Base-by-base conservation (phyloP, 495 filamentous ascomycete species). In the Penicillium odoratum region DNA sequence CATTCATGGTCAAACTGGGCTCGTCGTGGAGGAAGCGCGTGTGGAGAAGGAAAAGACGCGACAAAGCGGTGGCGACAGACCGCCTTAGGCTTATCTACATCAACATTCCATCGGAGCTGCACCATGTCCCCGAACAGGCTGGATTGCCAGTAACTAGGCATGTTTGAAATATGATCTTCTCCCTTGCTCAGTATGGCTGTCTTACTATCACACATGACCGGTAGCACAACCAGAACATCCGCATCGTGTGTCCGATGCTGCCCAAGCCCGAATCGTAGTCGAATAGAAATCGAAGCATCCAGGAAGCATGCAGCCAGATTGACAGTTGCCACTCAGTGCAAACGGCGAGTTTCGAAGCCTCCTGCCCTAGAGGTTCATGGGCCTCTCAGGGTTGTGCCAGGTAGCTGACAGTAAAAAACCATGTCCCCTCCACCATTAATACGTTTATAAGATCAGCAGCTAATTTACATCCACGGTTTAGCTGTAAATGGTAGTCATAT, bases 1-100 rank as follows among this genome's bases (percentile, higher is more conserved):
- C 77, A 54, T 75, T 75, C 77, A 79, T 79, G 36, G 61, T 57
- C 45, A 56, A 55, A 59, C 2, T 51, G 36, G 51, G 15, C 11
- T 42, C 16, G 43, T 54, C 25, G 10, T 44, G 36, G 5, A 34
- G 18, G 40, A 25, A 38, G 46, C 61, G 64, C 62, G 67, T 63
- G 53, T 55, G 26, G 59, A 58, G 57, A 31, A 21, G 21, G 40
- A 56, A 67, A 63, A 65, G 55, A 61, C 59, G 59, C 60, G 59
- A 34, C 11, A n/a, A n/a, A 56, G 57, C 31, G 59, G 36, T 48
- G 57, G 59, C 38, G 55, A 49, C 61, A 57, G 46, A 69, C 64
- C 66, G 61, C 63, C 59, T 67, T 64, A n/a, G 25, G 36, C 15
- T 43, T 54, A 44, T 40, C 51, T 21, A 21, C 16, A n/a, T 21